Conservation (phyloP, 2,329 filamentous ascomycete species). For the Clarireedia sp. region DNA sequence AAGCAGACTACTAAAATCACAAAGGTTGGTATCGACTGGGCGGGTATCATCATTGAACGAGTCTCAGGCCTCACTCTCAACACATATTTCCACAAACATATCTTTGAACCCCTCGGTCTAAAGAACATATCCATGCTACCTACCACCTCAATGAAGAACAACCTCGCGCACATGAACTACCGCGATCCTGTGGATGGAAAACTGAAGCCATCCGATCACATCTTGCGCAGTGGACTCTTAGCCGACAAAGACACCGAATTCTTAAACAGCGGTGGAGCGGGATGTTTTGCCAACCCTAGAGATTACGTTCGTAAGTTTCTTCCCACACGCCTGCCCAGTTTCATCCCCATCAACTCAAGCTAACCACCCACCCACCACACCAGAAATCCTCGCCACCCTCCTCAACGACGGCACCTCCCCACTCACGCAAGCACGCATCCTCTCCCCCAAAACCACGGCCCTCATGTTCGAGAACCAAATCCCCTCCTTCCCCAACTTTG, state of each 20-base stretch:
- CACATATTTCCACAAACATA: slow-evolving; percentile 39
- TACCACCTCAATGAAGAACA: no score
- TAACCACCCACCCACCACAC: no score
- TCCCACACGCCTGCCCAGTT: background rate
- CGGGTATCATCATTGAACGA: slow-evolving; percentile 40
- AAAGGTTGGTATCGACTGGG: slow-evolving; percentile 46
- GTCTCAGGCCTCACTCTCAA: slow-evolving; percentile 36
- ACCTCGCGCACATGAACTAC: no score
- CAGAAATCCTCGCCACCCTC: slow-evolving; percentile 49
- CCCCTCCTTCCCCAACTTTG: no score
- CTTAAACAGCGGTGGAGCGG: slow-evolving; percentile 55
- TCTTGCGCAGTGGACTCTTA: no score
- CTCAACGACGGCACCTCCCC: slow-evolving; percentile 57
- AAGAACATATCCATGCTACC: background rate
- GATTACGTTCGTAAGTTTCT: slow-evolving; percentile 39
- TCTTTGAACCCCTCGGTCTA: slow-evolving; percentile 37
- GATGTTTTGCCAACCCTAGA: slow-evolving; percentile 49
- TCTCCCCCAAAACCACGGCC: slow-evolving; percentile 48
- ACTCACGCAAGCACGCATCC: slow-evolving; percentile 44
- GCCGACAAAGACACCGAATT: background rate
- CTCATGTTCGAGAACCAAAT: slow-evolving; percentile 51
- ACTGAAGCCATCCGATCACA: no score
- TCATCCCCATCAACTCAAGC: no score
- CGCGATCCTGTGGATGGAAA: no score
- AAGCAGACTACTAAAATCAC: background rate